A percentile compares a stretch with the other conserved stretches of the same genome.
Evolutionary conservation across 2,329 filamentous ascomycete genomes (phyloP).

Genomic region (Penicillium sp.): DNA sequence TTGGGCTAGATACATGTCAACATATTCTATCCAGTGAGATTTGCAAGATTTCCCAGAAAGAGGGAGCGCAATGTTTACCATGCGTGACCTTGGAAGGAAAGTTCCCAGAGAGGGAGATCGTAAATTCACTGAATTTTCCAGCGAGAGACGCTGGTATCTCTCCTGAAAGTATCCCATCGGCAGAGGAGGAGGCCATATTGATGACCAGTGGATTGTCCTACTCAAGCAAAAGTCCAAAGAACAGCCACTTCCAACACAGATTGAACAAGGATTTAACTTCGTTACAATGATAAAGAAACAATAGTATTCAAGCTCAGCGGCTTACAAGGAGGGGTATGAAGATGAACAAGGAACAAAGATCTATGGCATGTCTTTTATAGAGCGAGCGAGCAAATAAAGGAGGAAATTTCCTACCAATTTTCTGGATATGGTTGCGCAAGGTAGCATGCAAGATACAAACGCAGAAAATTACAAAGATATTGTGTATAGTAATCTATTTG

Average conservation of each 20-base stretch:
- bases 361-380: background rate
- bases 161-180: background rate
- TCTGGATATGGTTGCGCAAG: background rate
- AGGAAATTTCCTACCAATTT: background rate
- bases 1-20: background rate
- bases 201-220: background rate
- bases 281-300: too few relatives aligned
- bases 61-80: background rate
- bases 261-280: too few relatives aligned
- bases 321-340: background rate
- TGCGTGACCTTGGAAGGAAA: background rate
- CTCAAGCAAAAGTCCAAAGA: background rate
- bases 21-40: too few relatives aligned
- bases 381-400: background rate
- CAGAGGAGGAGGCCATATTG: background rate
- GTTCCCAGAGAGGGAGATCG: background rate
- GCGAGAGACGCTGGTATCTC: background rate
- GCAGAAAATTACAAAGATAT: background rate
- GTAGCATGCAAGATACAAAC: background rate
- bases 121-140: background rate
- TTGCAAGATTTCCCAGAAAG: background rate
- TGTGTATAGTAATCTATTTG: background rate
- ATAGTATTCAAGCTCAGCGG: too few relatives aligned
- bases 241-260: background rate
- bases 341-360: background rate